Evolutionary conservation across 495 filamentous ascomycete species (phyloP), one percentile per base, ranked within the genome.

Genomic region (Staphylotrichum longicolle): DNA sequence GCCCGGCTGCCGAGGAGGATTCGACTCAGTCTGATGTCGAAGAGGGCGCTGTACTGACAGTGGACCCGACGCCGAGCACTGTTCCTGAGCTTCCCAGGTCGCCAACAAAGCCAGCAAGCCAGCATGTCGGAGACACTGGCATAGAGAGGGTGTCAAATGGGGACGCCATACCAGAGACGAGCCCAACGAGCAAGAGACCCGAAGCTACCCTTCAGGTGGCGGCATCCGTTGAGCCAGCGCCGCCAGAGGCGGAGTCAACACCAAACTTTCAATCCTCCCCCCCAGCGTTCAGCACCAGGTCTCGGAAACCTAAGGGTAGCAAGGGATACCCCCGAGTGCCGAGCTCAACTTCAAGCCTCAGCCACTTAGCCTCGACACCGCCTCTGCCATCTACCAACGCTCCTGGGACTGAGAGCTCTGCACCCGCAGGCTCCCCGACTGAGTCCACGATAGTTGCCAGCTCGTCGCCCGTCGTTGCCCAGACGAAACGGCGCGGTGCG

Each of bases 101-200:
- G 14, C 57, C 40, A 40, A 54, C 49, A 32, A 58, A 39, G 39
- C 52, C 55, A 2, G 48, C 55, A 15, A 48, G 33, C 7, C 45
- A 48, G 3, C 7, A 3, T 4, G 8, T 15, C 5, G 7, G 6
- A 4, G 39, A 32, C 33, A 10, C 40, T 5, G 41, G 9, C 14
- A 40, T 32, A 12, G 54, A 69, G 34, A 55, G 62, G 14, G 48
- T 48, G 4, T 61, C 62, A 7, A 62, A 64, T 32, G 68, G 47
- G 14, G 76, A 74, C 7, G 73, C 66, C 1, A 74, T 75, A 9
- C 77, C 75, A 3, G 75, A 75, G 55, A 77, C 76, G 5, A 78
- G 75, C 46, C 77, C 74, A 33, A 49, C 68, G 45, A 37, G 68
- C 9, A 46, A 33, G 8, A 45, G 39, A 12, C 48, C 50, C 7